Percentiles rank a stretch among this genome's conserved stretches.
These are phyloP conservation scores for Verticillium tricorpus DNA, from an alignment of 2,329 filamentous ascomycete genomes.

Conservation along the genomic window DNA sequence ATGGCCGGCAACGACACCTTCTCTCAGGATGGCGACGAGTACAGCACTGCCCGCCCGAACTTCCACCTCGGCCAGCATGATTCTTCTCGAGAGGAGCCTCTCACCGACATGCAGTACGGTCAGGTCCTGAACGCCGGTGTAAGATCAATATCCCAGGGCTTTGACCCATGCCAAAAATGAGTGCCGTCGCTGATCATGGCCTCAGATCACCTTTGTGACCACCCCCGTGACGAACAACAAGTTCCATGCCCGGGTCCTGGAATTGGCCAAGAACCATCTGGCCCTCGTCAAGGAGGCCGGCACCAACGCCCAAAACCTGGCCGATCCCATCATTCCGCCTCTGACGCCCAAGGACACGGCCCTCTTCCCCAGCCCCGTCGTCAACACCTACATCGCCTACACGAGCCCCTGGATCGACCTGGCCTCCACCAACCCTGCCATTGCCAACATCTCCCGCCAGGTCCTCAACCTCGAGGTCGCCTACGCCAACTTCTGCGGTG, in stretches of 20 bases:
- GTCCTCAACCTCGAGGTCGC: conserved; percentile 86
- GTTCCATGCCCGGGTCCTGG: conserved; percentile 66
- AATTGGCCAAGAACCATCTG: conserved; percentile 54
- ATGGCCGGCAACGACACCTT: neutral
- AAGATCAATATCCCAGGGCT: conserved; percentile 30
- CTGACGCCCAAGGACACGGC: conserved; percentile 77
- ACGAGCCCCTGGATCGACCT: conserved; percentile 93
- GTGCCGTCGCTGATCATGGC: conserved; percentile 2
- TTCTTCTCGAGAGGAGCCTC: conserved; percentile 53
- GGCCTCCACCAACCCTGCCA: conserved; percentile 73
- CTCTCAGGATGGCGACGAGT: conserved; percentile 6
- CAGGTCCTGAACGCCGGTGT: conserved; percentile 66
- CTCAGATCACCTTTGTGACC: conserved; percentile 73
- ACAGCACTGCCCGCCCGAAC: conserved; percentile 23
- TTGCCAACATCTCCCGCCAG: conserved; percentile 83
- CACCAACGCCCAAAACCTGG: conserved; percentile 38
- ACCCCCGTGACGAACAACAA: conserved; percentile 70
- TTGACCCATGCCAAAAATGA: conserved; percentile 10
- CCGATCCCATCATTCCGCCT: conserved; percentile 58
- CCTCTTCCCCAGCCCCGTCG: conserved; percentile 61
- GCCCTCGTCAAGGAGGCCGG: conserved; percentile 36
- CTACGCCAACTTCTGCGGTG: conserved; percentile 93
- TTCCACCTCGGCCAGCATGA: conserved; percentile 77
- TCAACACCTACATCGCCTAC: conserved; percentile 71
- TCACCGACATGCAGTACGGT: conserved; percentile 60